phyloP scores from a whole-genome alignment of 495 filamentous ascomycete genomes.

The Lasiosphaeria hispida region DNA sequence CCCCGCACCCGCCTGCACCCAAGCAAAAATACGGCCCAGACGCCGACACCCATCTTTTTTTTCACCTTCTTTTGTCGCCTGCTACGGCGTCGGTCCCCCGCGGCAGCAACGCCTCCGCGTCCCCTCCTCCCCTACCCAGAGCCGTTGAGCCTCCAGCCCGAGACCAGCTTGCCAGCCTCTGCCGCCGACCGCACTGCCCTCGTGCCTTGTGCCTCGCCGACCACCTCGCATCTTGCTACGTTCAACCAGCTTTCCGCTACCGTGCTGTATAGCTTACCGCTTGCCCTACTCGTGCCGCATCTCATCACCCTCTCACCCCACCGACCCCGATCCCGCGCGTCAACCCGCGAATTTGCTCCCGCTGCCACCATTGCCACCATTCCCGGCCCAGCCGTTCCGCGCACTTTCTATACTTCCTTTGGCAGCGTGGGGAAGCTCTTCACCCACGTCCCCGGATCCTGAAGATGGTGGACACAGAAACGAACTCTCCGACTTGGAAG shows the following conservation, averaged over 20 bases:
- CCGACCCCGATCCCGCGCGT: conserved; percentile 5
- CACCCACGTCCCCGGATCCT: conserved; percentile 26
- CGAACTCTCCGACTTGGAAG: conserved; percentile 95
- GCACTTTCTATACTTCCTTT: conserved; percentile 19
- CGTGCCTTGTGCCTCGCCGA: background rate
- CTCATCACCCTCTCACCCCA: background rate
- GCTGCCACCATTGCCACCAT: background rate
- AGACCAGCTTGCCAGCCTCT: background rate
- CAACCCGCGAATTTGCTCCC: background rate
- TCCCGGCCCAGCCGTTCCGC: background rate
- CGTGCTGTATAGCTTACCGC: background rate
- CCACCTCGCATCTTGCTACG: background rate
- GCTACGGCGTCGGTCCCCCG: background rate
- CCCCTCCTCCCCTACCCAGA: background rate
- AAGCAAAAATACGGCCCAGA: background rate
- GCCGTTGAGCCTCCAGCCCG: background rate
- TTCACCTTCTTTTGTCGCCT: conserved; percentile 4
- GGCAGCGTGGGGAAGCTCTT: conserved; percentile 25
- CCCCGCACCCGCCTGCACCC: conserved; percentile 6
- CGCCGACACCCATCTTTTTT: background rate
- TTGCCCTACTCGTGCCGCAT: background rate
- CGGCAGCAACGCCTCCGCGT: conserved; percentile 9
- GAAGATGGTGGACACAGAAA: conserved; percentile 96
- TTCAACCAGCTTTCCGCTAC: background rate
- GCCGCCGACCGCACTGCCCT: background rate